Evolutionary conservation across 345 rosid species (phyloP), one percentile per base, ranked within the genome.

Genomic region (Populus pruinosa): DNA sequence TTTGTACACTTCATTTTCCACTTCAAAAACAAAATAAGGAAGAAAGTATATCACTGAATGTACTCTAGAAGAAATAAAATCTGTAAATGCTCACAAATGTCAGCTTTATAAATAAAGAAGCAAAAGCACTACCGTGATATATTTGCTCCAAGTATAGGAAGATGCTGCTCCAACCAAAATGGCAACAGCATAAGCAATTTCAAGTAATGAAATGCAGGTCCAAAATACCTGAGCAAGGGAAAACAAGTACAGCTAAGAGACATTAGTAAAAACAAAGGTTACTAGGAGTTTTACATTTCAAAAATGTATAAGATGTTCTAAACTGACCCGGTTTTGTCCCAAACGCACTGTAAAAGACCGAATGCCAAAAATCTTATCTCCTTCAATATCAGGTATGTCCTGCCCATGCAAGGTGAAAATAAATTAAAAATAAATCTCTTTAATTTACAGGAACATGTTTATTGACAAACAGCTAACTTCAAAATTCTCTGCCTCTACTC

Each of bases 341-440:
- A 95, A 85, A 43, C 88, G 90, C 39, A 95, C 98, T 8, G 94
- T 90, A 81, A 92, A 95, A 21, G 99, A 90, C 70, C 70, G 83
- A 70, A 95, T 95, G 69, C 98, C 99, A 64, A 90, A 93, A 63
- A 87, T 89, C 85, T 84, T 90, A 82, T 95, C 99, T n/a, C 98
- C 98, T 74, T 93, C 99, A 74, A 95, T 93, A 78, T 93, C 99
- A 59, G 99, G 99, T 79, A 95, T 92, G 82, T 95, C 99, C 98
- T 93, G 78, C 78, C 85, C 2, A 67, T 74, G 66, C 23, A 25
- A 66, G 69, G 41, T 55, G 50, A 66, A 75, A 44, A 69, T 20
- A 64, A 1, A 47, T 47, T 55, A 43, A 66, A 75, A 44, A 69
- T 20, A 64, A 1, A 47, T 47, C 53, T 47, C 53, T 47, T 53